Evolutionary conservation across 1,139 yeast species (phyloP).

Genomic region (Hyphopichia burtonii): DNA sequence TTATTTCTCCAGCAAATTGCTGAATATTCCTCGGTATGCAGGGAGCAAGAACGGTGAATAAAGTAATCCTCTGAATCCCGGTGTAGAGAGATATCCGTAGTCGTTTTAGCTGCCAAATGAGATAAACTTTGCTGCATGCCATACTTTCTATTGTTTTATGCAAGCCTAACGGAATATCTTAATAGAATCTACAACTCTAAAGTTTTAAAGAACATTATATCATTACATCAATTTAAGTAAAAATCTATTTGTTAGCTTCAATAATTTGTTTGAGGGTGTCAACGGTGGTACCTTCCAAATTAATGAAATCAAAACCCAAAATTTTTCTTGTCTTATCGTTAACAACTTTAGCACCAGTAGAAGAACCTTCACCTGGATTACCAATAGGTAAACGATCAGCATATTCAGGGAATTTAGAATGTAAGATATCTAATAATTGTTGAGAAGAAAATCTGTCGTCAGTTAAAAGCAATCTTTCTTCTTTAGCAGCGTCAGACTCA

Average conservation of each 20-base stretch:
- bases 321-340: conserved; percentile 25
- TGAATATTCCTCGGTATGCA: no score
- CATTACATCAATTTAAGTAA: no score
- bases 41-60: no score
- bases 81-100: no score
- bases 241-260: conserved; percentile 6
- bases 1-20: no score
- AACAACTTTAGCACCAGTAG: conserved; percentile 17
- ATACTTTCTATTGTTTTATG: no score
- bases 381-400: conserved; percentile 26
- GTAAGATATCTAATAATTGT: conserved; percentile 31
- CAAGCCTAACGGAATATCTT: no score
- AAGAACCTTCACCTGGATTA: conserved; percentile 19
- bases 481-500: conserved; percentile 20
- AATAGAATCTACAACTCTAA: no score
- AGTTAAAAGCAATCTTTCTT: conserved; percentile 25
- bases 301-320: conserved; percentile 27
- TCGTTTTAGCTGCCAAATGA: no score
- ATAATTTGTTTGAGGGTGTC: conserved; percentile 46
- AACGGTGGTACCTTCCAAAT: conserved; percentile 29
- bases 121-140: no score
- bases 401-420: conserved; percentile 26
- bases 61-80: no score
- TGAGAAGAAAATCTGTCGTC: conserved; percentile 33
- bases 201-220: no score